A percentile compares a stretch with the other conserved stretches of the same genome.
Evolutionary conservation across 2,329 filamentous ascomycete genomes (phyloP).

Genomic region (Phialophora verrucosa): DNA sequence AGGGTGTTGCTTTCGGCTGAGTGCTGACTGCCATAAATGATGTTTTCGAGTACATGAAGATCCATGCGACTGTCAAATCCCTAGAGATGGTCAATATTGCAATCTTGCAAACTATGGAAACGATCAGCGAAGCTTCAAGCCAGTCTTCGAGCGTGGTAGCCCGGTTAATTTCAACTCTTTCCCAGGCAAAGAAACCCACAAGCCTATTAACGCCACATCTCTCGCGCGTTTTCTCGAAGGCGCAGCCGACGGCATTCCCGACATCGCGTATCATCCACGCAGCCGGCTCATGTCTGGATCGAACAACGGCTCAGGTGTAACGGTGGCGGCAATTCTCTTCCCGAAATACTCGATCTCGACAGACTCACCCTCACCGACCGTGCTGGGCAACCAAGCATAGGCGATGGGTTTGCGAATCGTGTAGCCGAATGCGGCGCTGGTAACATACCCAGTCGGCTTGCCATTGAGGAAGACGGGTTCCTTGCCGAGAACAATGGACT

Average conservation of each 20-base stretch:
- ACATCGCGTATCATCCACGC: constrained; percentile 31
- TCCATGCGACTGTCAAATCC: not conserved
- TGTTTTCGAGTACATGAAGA: not conserved
- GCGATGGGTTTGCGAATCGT: constrained; percentile 64
- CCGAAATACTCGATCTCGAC: constrained; percentile 70
- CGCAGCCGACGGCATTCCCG: not conserved
- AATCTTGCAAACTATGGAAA: constrained; percentile 1
- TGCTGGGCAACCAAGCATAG: constrained; percentile 62
- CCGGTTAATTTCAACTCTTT: not conserved
- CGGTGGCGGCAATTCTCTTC: constrained; percentile 59
- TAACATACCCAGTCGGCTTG: constrained; percentile 62
- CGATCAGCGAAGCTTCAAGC: not conserved
- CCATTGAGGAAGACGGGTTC: constrained; percentile 63
- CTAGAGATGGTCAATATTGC: not conserved
- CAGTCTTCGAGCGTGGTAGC: not conserved
- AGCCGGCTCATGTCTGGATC: constrained; percentile 51
- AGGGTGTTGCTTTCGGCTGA: not conserved
- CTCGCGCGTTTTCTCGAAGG: not conserved
- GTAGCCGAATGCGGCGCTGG: constrained; percentile 66
- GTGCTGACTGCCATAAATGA: not conserved
- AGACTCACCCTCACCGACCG: constrained; percentile 53
- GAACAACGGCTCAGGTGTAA: constrained; percentile 58
- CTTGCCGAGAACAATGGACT: constrained; percentile 65
- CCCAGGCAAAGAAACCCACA: not conserved
- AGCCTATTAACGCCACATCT: not conserved